These are phyloP conservation scores for Nicotiana rustica DNA, from an alignment of 305 asterid species.

Conservation along the genomic window DNA sequence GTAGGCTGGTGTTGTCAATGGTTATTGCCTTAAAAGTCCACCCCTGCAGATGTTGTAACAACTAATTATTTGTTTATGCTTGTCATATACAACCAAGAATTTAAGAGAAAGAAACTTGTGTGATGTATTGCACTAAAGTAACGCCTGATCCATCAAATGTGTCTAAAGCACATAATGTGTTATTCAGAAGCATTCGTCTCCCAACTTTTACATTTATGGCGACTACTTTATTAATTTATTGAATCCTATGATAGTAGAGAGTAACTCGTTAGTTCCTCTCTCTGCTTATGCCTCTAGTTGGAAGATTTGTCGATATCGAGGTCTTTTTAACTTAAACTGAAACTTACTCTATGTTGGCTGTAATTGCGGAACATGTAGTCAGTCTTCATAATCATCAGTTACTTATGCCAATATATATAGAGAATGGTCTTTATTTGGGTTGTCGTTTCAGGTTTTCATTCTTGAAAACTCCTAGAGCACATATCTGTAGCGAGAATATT, in stretches of 20 bases:
- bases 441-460: not conserved
- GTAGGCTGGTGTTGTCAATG: not conserved
- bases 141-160: not conserved
- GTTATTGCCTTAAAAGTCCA: not conserved
- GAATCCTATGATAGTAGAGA: not conserved
- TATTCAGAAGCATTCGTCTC: not conserved
- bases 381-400: not conserved
- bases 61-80: not conserved
- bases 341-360: not conserved
- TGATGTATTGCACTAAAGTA: not conserved
- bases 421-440: not conserved
- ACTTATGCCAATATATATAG: not conserved
- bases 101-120: not conserved
- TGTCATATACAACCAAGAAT: not conserved
- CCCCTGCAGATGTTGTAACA: not conserved
- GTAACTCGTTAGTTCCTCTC: not conserved
- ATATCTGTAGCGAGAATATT: not conserved
- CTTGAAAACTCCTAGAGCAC: not conserved
- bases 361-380: not conserved
- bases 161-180: not conserved
- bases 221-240: not conserved
- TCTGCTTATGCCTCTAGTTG: conserved; percentile 6
- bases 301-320: not conserved
- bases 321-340: not conserved
- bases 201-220: not conserved